phyloP scores from a whole-genome alignment of 257 asterid species.

The Mentha longifolia region DNA sequence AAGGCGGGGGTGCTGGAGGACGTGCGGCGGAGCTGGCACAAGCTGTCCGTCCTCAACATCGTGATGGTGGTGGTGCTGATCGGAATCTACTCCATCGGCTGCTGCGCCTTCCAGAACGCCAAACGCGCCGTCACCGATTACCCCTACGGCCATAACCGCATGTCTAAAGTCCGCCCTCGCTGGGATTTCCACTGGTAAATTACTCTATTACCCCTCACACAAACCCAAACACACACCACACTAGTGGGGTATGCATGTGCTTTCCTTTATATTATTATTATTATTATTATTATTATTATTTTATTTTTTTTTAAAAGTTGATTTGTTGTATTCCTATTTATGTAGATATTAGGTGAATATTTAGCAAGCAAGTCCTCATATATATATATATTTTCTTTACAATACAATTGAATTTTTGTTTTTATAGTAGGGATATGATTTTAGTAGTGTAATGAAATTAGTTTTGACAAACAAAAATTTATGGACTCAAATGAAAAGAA shows the following conservation, averaged over 20 bases:
- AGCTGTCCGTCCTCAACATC: slow-evolving; percentile 79
- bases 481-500: too few species aligned
- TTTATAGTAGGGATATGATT: too few species aligned
- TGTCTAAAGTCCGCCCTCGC: slow-evolving; percentile 87
- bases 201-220: background rate
- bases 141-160: slow-evolving; percentile 74
- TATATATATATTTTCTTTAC: too few species aligned
- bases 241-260: background rate
- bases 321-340: too few species aligned
- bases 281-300: too few species aligned
- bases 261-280: too few species aligned
- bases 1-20: slow-evolving; percentile 92
- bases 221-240: slow-evolving; percentile 7
- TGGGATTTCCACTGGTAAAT: slow-evolving; percentile 90
- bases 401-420: background rate
- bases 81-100: slow-evolving; percentile 83
- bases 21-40: slow-evolving; percentile 83
- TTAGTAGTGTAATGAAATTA: too few species aligned
- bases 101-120: slow-evolving; percentile 88
- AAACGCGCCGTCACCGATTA: slow-evolving; percentile 64
- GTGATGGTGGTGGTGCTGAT: slow-evolving; percentile 79
- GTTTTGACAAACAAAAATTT: too few species aligned
- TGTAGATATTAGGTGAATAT: background rate
- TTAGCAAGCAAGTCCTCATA: background rate
- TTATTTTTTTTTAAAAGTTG: background rate